phyloP scores from a whole-genome alignment of 2,329 filamentous ascomycete species.

The Penicillium olsonii region DNA sequence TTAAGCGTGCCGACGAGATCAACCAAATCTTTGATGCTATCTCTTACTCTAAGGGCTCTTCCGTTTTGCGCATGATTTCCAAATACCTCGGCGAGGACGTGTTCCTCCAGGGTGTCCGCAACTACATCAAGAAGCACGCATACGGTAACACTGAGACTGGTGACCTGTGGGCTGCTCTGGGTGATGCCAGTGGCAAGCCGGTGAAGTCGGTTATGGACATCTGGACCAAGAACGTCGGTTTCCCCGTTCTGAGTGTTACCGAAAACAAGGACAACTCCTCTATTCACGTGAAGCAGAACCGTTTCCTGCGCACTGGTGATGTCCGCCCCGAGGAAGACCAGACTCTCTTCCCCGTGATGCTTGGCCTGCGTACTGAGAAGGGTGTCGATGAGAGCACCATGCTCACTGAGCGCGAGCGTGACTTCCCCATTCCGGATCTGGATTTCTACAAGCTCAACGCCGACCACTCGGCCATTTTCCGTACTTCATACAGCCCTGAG shows the following conservation, averaged over 20 bases:
- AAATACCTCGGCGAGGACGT: conserved; percentile 89
- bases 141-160: conserved; percentile 91
- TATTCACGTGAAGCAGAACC: conserved; percentile 90
- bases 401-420: conserved; percentile 69
- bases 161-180: conserved; percentile 86
- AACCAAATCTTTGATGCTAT: conserved; percentile 99
- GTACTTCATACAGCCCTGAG: conserved; percentile 82
- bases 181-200: conserved; percentile 86
- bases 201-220: conserved; percentile 89
- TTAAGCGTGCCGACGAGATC: conserved; percentile 92
- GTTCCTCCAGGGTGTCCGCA: conserved; percentile 88
- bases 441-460: conserved; percentile 98
- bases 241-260: conserved; percentile 84
- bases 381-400: conserved; percentile 77
- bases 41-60: conserved; percentile 95
- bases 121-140: conserved; percentile 94
- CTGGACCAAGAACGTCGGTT: conserved; percentile 97
- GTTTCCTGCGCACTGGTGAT: conserved; percentile 88
- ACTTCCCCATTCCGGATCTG: conserved; percentile 73
- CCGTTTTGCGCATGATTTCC: conserved; percentile 94
- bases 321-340: conserved; percentile 91
- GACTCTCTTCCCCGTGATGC: conserved; percentile 84
- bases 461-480: conserved; percentile 89
- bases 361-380: conserved; percentile 81
- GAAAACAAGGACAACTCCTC: conserved; percentile 70